These are phyloP conservation scores for Daldinia eschscholtzii DNA, from an alignment of 2,329 filamentous ascomycete genomes.

Conservation along the genomic window DNA sequence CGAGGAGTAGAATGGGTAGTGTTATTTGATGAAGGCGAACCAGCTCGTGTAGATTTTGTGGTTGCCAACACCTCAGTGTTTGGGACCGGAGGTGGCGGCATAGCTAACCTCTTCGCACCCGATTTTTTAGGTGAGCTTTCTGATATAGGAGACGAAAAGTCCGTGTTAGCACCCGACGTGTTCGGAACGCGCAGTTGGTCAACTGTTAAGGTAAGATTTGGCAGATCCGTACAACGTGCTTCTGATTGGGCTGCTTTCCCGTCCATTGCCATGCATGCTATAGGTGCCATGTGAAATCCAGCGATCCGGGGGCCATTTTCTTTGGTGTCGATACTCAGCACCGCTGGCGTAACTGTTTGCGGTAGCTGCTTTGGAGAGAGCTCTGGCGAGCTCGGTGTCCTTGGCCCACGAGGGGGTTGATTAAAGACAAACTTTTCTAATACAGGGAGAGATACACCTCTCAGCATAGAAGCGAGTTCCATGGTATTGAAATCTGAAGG, in stretches of 20 bases:
- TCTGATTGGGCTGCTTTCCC: slow-evolving; percentile 25
- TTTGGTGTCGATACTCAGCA: slow-evolving; percentile 10
- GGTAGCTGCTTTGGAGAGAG: slow-evolving; percentile 56
- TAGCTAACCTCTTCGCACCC: slow-evolving; percentile 33
- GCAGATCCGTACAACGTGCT: slow-evolving; percentile 12
- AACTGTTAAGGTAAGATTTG: slow-evolving; percentile 6
- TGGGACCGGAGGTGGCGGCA: slow-evolving; percentile 42
- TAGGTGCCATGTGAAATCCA: slow-evolving; percentile 4
- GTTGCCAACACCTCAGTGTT: slow-evolving; percentile 22
- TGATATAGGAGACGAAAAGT: slow-evolving; percentile 9
- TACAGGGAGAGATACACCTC: slow-evolving; percentile 54
- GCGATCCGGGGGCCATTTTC: slow-evolving; percentile 5
- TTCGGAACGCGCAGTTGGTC: slow-evolving; percentile 30
- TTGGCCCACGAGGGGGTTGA: slow-evolving; percentile 44
- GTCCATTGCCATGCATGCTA: slow-evolving; percentile 21
- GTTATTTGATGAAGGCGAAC: slow-evolving; percentile 11
- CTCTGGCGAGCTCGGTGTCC: slow-evolving; percentile 50
- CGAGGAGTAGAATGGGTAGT: slow-evolving; percentile 20
- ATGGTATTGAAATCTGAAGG: slow-evolving; percentile 48
- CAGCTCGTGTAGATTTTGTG: slow-evolving; percentile 15
- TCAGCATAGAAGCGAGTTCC: slow-evolving; percentile 48
- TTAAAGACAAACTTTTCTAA: slow-evolving; percentile 53
- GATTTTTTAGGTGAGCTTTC: slow-evolving; percentile 9
- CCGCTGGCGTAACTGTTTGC: slow-evolving; percentile 37
- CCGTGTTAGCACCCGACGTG: slow-evolving; percentile 18